Evolutionary conservation across 805 yeast species (phyloP), one percentile per base, ranked within the genome.

Genomic region (Pichia phayaonensis): DNA sequence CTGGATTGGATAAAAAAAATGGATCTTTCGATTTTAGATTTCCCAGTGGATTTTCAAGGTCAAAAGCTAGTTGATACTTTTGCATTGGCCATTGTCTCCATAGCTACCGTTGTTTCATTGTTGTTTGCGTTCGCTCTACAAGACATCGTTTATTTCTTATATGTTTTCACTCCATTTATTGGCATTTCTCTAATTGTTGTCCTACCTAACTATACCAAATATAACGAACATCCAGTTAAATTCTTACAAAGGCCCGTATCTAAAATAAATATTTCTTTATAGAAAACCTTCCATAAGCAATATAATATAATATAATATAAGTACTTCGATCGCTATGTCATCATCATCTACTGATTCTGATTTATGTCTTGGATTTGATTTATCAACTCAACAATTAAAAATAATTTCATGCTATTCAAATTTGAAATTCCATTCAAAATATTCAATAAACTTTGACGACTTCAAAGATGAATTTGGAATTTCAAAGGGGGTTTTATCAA

Each of bases 331-430:
- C 38, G 38, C 38, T 34, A 34, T 34, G 38, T 16, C 38, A 13
- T 29, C 34, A 3, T 34, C 38, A 2, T 16, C 38, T 10, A 11
- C 29, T 10, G 7, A 5, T 15, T 16, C 20, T n/a, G 38, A 34
- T 16, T 40, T 73, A 27, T 82, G 67, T 60, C 66, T 86, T 53
- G 97, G 97, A 1, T 80, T 89, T 59, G 97, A 90, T 64, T 72
- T 90, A 26, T 87, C 96, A 1, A 90, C 97, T 16, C 97, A 90
- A 63, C 96, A 89, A 61, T 69, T 90, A 59, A 90, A 90, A 65
- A 77, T 86, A 43, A 75, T 89, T 42, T 83, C 84, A 24, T 78
- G 86, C 31, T 71, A 80, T 62, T 74, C 70, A 12, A 59, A 70
- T 11, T 69, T 89, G 15, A 44, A 48, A 49, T 67, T 73, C 38